Evolutionary conservation across 306 rosid genomes (phyloP).

Genomic region (Lablab purpureus): DNA sequence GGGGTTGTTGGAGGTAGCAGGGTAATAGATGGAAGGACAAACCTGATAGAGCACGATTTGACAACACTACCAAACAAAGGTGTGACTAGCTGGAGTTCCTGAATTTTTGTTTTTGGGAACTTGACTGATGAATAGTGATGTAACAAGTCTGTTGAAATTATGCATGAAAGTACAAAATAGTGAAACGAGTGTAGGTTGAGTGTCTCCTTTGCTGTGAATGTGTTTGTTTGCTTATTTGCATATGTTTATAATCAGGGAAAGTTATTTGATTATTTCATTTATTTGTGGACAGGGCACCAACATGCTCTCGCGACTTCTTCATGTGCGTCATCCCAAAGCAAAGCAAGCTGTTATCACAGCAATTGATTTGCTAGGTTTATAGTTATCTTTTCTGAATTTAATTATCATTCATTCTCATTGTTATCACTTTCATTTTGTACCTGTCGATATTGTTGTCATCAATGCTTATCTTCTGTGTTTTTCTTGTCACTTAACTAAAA

Average conservation of each 20-base stretch:
- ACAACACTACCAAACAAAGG: too few relatives aligned
- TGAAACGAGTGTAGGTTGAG: constrained; percentile 7
- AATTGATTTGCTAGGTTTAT: constrained; percentile 88
- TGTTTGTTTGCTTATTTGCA: constrained; percentile 17
- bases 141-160: not conserved
- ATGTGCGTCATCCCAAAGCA: constrained; percentile 88
- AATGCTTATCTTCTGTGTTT: constrained; percentile 3
- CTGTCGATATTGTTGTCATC: constrained; percentile 13
- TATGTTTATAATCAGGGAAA: constrained; percentile 4
- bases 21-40: too few relatives aligned
- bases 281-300: constrained; percentile 82
- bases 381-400: constrained; percentile 29
- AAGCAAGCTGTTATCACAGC: constrained; percentile 99
- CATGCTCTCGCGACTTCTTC: constrained; percentile 93
- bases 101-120: too few relatives aligned
- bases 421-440: constrained; percentile 29
- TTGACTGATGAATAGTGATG: too few relatives aligned
- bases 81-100: too few relatives aligned
- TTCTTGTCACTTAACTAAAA: not conserved
- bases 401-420: constrained; percentile 5
- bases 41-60: too few relatives aligned
- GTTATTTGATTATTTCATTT: constrained; percentile 36
- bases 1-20: too few relatives aligned
- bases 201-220: constrained; percentile 12
- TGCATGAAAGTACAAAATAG: constrained; percentile 16